A percentile compares a stretch with the other conserved stretches of the same genome.
Conservation (phyloP, 345 rosid species). For the Brassica nigra region DNA sequence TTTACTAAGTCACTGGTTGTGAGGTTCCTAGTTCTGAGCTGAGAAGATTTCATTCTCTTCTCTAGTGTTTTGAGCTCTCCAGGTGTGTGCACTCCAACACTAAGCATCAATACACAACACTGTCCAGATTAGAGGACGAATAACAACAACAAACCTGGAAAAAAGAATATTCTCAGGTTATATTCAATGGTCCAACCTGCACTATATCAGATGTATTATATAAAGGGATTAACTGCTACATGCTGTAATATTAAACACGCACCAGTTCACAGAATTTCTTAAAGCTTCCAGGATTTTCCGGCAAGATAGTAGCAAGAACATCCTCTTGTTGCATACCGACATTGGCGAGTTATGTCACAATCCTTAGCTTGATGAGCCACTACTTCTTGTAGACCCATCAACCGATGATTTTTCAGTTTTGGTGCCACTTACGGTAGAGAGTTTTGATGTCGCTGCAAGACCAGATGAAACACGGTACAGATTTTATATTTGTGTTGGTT, state of each 20-base stretch:
- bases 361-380: background rate
- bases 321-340: constrained; percentile 56
- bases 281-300: constrained; percentile 83
- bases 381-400: background rate
- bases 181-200: constrained; percentile 79
- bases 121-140: background rate
- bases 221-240: constrained; percentile 1
- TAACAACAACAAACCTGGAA: background rate
- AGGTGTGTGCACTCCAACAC: constrained; percentile 79
- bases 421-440: background rate
- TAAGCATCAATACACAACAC: constrained; percentile 36
- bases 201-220: constrained; percentile 27
- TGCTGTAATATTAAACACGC: constrained; percentile 26
- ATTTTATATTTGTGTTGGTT: background rate
- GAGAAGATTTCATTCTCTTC: background rate
- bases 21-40: constrained; percentile 67
- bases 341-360: too few relatives aligned
- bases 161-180: constrained; percentile 37
- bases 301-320: constrained; percentile 76
- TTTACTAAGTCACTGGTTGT: constrained; percentile 85
- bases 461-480: background rate
- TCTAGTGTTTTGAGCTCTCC: constrained; percentile 61
- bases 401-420: background rate
- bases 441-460: background rate
- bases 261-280: constrained; percentile 81